Percentiles rank a stretch among this genome's conserved stretches.
Evolutionary conservation across 768 basidiomycete genomes (phyloP).

Genomic region (Leccinum boreale): DNA sequence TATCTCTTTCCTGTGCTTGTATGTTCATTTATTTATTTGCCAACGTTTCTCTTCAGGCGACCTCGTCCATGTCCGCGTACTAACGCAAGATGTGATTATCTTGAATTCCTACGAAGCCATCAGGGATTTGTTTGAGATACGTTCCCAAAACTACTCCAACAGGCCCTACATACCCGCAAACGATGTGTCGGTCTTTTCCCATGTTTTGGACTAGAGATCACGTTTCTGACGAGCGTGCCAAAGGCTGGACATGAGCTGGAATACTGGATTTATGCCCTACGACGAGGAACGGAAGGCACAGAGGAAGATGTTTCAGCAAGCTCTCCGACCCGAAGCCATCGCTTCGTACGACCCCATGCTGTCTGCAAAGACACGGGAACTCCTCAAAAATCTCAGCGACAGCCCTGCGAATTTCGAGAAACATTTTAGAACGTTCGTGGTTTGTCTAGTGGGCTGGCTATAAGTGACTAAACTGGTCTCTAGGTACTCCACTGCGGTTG

Average conservation of each 20-base stretch:
- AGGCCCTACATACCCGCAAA: slow-evolving; percentile 3
- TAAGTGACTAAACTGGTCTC: neutral
- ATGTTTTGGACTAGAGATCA: neutral
- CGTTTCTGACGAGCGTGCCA: neutral
- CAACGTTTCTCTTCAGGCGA: neutral
- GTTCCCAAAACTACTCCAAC: slow-evolving; percentile 8
- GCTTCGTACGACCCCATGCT: neutral
- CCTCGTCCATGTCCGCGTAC: slow-evolving; percentile 3
- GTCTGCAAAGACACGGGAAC: neutral
- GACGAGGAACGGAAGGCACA: slow-evolving; percentile 6
- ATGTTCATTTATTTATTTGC: neutral
- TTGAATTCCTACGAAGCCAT: slow-evolving; percentile 10
- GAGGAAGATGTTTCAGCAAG: neutral
- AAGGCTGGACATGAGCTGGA: slow-evolving; percentile 9
- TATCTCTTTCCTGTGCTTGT: neutral
- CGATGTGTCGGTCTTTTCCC: neutral
- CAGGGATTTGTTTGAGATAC: slow-evolving; percentile 2
- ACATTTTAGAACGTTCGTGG: slow-evolving; percentile 9
- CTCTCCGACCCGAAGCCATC: slow-evolving; percentile 1
- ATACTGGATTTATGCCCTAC: slow-evolving; percentile 3
- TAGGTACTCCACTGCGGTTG: slow-evolving; percentile 7
- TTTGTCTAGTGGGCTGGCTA: neutral
- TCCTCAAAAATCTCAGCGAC: slow-evolving; percentile 4
- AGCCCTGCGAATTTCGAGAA: slow-evolving; percentile 1
- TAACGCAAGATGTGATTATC: slow-evolving; percentile 8